These are phyloP conservation scores for Fusarium piperis DNA, from an alignment of 2,329 filamentous ascomycete species.

Conservation along the genomic window DNA sequence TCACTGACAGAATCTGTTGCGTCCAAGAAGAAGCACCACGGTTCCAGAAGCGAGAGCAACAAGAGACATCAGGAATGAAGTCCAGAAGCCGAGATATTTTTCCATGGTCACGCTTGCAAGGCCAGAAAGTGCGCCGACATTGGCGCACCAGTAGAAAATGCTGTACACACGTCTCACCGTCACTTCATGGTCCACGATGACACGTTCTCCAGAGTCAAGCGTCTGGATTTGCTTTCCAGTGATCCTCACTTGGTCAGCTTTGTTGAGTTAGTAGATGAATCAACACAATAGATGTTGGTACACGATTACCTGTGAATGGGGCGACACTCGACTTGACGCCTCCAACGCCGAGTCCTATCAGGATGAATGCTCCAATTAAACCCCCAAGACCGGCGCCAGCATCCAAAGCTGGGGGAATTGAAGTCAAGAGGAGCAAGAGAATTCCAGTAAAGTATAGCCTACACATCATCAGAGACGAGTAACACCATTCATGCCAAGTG, in stretches of 20 bases:
- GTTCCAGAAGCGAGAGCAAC: not conserved
- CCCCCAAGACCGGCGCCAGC: not conserved
- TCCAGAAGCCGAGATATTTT: constrained; percentile 58
- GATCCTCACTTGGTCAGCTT: not conserved
- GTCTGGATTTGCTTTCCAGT: not conserved
- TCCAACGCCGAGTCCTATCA: not conserved
- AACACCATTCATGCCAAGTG: not conserved
- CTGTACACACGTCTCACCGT: constrained; percentile 74
- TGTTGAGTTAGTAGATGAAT: not conserved
- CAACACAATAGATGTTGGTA: not conserved
- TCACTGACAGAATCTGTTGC: not conserved
- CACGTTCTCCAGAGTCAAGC: constrained; percentile 55
- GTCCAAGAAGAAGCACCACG: not conserved
- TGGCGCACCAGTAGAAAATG: constrained; percentile 68
- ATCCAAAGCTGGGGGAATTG: not conserved
- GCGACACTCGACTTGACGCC: not conserved
- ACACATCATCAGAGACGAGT: not conserved
- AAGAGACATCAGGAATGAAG: not conserved
- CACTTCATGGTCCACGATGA: constrained; percentile 74
- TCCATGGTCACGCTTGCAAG: constrained; percentile 63
- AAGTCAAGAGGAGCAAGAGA: not conserved
- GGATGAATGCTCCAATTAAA: not conserved
- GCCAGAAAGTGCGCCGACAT: constrained; percentile 62
- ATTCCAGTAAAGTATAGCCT: not conserved
- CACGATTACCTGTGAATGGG: not conserved